These are phyloP conservation scores for Osmanthus fragrans DNA, from an alignment of 257 asterid species.

Conservation along the genomic window DNA sequence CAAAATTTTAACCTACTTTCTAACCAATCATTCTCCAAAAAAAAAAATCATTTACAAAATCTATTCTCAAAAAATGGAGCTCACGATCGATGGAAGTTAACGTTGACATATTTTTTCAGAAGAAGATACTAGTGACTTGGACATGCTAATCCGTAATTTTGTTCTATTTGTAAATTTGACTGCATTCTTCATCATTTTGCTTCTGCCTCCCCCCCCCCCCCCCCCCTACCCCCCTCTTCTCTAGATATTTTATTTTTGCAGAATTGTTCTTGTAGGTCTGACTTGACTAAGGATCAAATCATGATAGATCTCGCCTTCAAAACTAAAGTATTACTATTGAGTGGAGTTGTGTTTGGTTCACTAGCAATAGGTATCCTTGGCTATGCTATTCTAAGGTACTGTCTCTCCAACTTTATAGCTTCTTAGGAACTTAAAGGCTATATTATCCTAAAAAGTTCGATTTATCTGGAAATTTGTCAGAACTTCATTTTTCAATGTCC, in stretches of 20 bases:
- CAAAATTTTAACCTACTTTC: no score
- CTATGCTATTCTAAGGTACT: slow-evolving; percentile 76
- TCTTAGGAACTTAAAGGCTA: slow-evolving; percentile 1
- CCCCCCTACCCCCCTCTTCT: no score
- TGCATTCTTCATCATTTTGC: slow-evolving; percentile 16
- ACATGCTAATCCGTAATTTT: neutral
- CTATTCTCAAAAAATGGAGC: no score
- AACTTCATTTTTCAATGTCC: slow-evolving; percentile 8
- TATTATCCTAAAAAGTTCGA: neutral
- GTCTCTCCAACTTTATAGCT: neutral
- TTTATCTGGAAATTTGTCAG: neutral
- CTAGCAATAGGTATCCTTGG: slow-evolving; percentile 73
- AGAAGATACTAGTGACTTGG: slow-evolving; percentile 4
- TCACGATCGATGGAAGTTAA: neutral
- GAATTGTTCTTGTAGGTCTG: slow-evolving; percentile 54
- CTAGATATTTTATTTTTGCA: slow-evolving; percentile 20
- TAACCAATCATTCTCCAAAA: no score
- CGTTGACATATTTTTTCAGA: neutral
- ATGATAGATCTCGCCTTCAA: slow-evolving; percentile 68
- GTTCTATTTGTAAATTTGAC: slow-evolving; percentile 1
- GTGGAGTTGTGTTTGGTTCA: slow-evolving; percentile 74
- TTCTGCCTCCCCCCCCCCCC: neutral
- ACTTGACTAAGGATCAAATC: slow-evolving; percentile 71
- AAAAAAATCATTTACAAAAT: no score
- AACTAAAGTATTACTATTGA: slow-evolving; percentile 61